Base-by-base conservation (phyloP, 2,329 filamentous ascomycete genomes). In the Pseudocercospora vitis region DNA sequence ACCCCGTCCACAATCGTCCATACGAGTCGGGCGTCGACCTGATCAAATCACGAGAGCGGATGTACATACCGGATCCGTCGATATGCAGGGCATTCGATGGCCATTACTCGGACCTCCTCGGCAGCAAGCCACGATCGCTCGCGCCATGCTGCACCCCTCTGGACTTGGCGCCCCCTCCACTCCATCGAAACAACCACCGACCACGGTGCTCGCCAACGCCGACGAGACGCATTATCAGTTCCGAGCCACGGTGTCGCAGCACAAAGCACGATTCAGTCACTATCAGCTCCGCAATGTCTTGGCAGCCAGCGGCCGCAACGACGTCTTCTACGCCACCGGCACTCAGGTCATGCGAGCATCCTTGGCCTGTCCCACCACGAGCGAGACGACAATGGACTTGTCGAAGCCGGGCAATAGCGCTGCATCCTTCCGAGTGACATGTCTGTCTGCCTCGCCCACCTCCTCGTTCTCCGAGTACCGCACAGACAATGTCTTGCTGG, bases 261-360 rank as follows among this genome's bases (percentile, higher is more conserved):
- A 78, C 57, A 75, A 72, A 50, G 75, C 78, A 3, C 74, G 71
- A n/a, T 75, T 79, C 42, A 74, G 77, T 24, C 81, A 84, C 63
- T 83, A 82, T 58, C 81, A 84, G 60, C 73, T 84, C 3, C 79
- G 81, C 11, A 82, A 84, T 58, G 68, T 82, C 7, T 72, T 84
- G 61, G 78, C 78, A 4, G 76, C 78, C 3, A 77, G 75, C 7
- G 77, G 78, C 9, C 76, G 77, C 33, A 78, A 81, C 55, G 80
- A 81, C 44, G 67, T 84, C 3, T 79, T 79, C 61, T 84, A 82
- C 63, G 75, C 77, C 19, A 68, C 70, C 18, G 71, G 73, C 23
- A 74, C 73, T 12, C 73, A 74, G 53, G 68, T 84, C 3, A 71
- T 76, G 50, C 76, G 75, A 11, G 79, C 66, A n/a, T 65, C 78